A percentile compares a stretch with the other conserved stretches of the same genome.
These are phyloP conservation scores for Flaveria floridana DNA, from an alignment of 140 eudicot species.

Conservation along the genomic window DNA sequence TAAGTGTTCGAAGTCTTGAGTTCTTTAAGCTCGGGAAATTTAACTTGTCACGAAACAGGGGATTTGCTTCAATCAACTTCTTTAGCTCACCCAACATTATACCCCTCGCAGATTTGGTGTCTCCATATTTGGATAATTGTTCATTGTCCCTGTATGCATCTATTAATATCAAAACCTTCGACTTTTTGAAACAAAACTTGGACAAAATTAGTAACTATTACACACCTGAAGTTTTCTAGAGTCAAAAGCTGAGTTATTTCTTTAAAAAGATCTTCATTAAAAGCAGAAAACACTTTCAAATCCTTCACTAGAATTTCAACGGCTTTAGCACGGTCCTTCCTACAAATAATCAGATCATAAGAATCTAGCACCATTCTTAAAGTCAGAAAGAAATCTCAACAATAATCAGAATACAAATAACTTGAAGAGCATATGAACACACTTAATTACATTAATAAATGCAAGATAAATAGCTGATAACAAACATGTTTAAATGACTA, in stretches of 20 bases:
- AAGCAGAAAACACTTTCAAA: conserved; percentile 72
- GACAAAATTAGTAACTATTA: neutral
- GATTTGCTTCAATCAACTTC: conserved; percentile 87
- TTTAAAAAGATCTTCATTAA: conserved; percentile 69
- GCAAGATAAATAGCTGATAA: conserved; percentile 6
- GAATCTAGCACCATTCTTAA: conserved; percentile 10
- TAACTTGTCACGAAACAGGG: conserved; percentile 79
- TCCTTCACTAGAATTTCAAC: conserved; percentile 75
- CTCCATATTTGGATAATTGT: conserved; percentile 84
- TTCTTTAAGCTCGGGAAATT: conserved; percentile 67
- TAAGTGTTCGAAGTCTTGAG: conserved; percentile 77
- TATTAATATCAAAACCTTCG: conserved; percentile 5
- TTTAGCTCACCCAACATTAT: conserved; percentile 79
- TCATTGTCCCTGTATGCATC: conserved; percentile 71
- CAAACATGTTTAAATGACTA: conserved; percentile 9
- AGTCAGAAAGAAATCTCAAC: neutral
- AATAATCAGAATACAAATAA: conserved; percentile 1
- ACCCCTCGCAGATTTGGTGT: conserved; percentile 80
- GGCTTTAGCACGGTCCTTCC: conserved; percentile 70
- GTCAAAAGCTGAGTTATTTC: conserved; percentile 73
- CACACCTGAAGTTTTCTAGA: conserved; percentile 70
- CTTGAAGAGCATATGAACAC: neutral
- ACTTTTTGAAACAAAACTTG: conserved; percentile 7
- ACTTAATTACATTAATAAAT: neutral
- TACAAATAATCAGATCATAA: conserved; percentile 31